Percentiles rank a stretch among this genome's conserved stretches.
Conservation (phyloP, 306 rosid species). For the Rubus parviflorus region DNA sequence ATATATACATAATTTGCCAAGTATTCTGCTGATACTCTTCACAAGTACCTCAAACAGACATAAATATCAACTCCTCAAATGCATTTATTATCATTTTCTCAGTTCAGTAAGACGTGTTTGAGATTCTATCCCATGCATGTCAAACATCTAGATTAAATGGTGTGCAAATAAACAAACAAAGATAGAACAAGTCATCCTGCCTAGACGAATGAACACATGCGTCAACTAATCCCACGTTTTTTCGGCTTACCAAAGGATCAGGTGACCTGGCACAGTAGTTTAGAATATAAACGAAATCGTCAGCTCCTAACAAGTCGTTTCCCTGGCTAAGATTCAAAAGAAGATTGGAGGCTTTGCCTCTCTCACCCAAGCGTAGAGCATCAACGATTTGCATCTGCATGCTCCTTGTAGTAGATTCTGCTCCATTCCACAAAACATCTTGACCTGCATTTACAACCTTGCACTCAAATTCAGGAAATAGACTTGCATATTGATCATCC, state of each 20-base stretch:
- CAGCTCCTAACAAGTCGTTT: conserved; percentile 46
- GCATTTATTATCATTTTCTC: background rate
- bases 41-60: background rate
- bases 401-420: conserved; percentile 29
- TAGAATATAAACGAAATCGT: conserved; percentile 60
- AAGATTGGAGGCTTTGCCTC: conserved; percentile 58
- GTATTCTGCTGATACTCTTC: background rate
- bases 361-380: conserved; percentile 62
- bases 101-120: background rate
- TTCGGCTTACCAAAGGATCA: conserved; percentile 79
- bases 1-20: background rate
- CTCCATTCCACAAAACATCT: conserved; percentile 30
- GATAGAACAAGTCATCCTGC: background rate
- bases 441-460: conserved; percentile 33
- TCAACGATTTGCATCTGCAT: conserved; percentile 54
- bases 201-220: background rate
- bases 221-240: background rate
- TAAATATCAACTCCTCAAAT: background rate
- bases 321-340: conserved; percentile 53
- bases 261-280: conserved; percentile 63
- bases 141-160: background rate
- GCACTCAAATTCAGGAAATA: conserved; percentile 10
- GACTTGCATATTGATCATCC: background rate
- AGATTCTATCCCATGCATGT: background rate
- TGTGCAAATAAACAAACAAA: background rate